A percentile compares a stretch with the other conserved stretches of the same genome.
Conservation (phyloP, 1,284 basidiomycete species). For the Cryptococcus neoformans region DNA sequence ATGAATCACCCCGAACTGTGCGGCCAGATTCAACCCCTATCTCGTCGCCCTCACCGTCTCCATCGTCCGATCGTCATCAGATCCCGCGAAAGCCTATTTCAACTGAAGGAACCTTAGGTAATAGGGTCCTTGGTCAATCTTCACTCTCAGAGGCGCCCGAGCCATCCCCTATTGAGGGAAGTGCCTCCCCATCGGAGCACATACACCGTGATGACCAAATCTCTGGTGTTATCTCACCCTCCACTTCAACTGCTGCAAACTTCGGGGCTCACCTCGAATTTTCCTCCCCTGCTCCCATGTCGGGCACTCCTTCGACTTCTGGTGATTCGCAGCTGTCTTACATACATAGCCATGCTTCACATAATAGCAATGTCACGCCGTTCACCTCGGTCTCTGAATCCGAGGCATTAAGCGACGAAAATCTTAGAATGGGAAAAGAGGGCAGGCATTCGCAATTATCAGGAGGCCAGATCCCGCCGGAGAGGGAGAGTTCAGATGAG, state of each 20-base stretch:
- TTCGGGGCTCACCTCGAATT: neutral
- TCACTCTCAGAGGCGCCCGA: constrained; percentile 15
- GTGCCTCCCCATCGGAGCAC: too few species aligned
- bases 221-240: too few species aligned
- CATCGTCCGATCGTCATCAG: constrained; percentile 3
- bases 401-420: constrained; percentile 4
- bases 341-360: constrained; percentile 6
- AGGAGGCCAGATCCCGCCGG: neutral
- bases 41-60: constrained; percentile 1
- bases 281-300: neutral
- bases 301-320: constrained; percentile 13
- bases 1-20: neutral
- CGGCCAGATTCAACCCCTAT: neutral
- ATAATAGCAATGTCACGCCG: constrained; percentile 11
- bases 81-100: neutral
- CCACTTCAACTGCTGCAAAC: neutral
- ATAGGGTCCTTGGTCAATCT: neutral
- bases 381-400: constrained; percentile 12
- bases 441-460: neutral
- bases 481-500: too few species aligned
- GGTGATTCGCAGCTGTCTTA: constrained; percentile 13
- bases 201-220: too few species aligned
- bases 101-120: neutral
- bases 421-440: neutral
- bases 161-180: constrained; percentile 14